Evolutionary conservation across 176 grass and related monocot genomes (phyloP).

Genomic region (Carex pumila): DNA sequence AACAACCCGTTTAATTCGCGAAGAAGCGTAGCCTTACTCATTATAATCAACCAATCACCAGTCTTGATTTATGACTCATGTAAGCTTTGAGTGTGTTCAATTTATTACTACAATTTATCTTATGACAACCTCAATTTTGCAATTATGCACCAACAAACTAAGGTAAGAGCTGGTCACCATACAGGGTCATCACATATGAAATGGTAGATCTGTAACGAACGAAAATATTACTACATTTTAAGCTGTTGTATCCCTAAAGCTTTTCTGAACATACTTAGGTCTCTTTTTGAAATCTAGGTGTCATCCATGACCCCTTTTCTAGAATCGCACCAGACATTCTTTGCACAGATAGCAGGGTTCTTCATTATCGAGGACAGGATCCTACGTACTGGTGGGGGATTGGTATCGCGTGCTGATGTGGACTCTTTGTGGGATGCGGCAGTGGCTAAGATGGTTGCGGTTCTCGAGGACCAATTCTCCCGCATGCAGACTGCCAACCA

Average conservation of each 20-base stretch:
- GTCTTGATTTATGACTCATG: neutral
- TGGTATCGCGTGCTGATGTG: constrained; percentile 68
- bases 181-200: neutral
- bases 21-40: too few relatives aligned
- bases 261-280: neutral
- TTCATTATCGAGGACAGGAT: constrained; percentile 95
- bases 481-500: constrained; percentile 98
- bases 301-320: constrained; percentile 84
- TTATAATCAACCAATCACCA: neutral
- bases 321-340: constrained; percentile 96
- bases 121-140: neutral
- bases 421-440: constrained; percentile 88
- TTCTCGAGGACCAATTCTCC: constrained; percentile 93
- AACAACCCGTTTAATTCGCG: too few relatives aligned
- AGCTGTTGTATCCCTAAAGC: neutral
- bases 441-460: constrained; percentile 79
- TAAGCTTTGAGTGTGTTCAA: neutral
- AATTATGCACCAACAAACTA: neutral
- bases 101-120: neutral
- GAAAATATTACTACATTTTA: neutral
- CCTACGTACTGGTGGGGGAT: constrained; percentile 74
- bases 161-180: neutral
- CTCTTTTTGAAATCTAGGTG: constrained; percentile 36
- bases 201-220: neutral
- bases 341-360: constrained; percentile 92